These are phyloP conservation scores for Rhizopogon vulgaris DNA, from an alignment of 768 basidiomycete species.

Conservation along the genomic window DNA sequence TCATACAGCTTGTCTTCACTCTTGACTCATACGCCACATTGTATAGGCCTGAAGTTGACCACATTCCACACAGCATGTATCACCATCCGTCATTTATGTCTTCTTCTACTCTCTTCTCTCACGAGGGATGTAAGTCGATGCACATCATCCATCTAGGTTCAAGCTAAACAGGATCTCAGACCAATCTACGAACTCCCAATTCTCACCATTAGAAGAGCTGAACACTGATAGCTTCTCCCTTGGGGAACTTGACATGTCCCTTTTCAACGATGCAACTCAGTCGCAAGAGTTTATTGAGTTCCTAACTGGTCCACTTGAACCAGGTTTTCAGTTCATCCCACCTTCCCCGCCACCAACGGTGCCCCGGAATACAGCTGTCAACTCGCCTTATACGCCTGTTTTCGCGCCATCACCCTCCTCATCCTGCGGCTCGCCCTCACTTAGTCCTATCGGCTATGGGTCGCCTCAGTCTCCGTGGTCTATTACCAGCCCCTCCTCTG, in stretches of 20 bases:
- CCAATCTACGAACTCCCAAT: neutral
- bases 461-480: conserved; percentile 11
- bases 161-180: neutral
- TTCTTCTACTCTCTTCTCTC: neutral
- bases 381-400: neutral
- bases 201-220: neutral
- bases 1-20: neutral
- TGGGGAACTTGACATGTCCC: neutral
- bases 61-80: neutral
- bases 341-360: neutral
- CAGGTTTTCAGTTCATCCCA: neutral
- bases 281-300: neutral
- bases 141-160: neutral
- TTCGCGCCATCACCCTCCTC: conserved; percentile 19
- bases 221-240: neutral
- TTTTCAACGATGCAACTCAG: neutral
- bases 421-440: conserved; percentile 18
- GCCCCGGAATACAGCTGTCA: neutral
- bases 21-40: neutral
- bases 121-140: neutral
- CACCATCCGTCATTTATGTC: neutral
- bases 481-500: conserved; percentile 7
- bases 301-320: conserved; percentile 4
- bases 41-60: neutral
- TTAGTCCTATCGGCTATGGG: conserved; percentile 10